Base-by-base conservation (phyloP, 2,329 filamentous ascomycete genomes). In the Aspergillus eucalypticola region DNA sequence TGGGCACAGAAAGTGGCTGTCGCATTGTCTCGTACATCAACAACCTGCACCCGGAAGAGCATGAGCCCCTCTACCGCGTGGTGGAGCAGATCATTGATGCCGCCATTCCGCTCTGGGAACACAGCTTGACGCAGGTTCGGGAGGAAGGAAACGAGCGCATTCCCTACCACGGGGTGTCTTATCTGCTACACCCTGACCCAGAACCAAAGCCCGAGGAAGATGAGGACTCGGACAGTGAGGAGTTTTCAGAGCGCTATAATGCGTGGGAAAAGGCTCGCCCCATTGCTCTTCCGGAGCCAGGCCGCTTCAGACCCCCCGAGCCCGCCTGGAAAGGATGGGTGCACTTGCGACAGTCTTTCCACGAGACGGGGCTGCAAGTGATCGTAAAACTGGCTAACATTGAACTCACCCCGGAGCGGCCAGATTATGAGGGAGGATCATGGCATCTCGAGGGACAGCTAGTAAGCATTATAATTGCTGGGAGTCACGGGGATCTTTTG, bases 301-400 rank as follows among this genome's bases (percentile, higher is more conserved):
- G 15, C 13, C 7, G 3, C 6, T 55, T 55, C 39, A 13, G 15
- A 3, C 61, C 50, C 0, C 66, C 67, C 2, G 56, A 63, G 25
- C 60, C 61, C 5, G 7, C 6, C 15, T 35, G 29, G 32, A 25
- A 35, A 8, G 25, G 19, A 13, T 8, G 13, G 3, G 25, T 71
- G 10, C 35, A 68, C 25, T 62, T 74, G 8, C 62, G 59, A 17
- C 48, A 67, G 5, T 42, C 70, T 7, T 80, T 76, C 58, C 49
- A 65, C 13, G 64, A 76, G 1, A 65, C 67, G 4, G 80, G 81
- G 0, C 35, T 72, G 8, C 69, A 72, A 41, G 60, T 72, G 35
- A 88, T 89, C 42, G 82, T 89, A 51, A 89, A 89, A 69, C 78
- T 90, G 67, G 83, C 84, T 1, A 84, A 80, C 49, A 86, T 88